Percentiles rank a stretch among this genome's conserved stretches.
phyloP scores from a whole-genome alignment of 352 stramenopile species.

The Phytophthora agathidicida region DNA sequence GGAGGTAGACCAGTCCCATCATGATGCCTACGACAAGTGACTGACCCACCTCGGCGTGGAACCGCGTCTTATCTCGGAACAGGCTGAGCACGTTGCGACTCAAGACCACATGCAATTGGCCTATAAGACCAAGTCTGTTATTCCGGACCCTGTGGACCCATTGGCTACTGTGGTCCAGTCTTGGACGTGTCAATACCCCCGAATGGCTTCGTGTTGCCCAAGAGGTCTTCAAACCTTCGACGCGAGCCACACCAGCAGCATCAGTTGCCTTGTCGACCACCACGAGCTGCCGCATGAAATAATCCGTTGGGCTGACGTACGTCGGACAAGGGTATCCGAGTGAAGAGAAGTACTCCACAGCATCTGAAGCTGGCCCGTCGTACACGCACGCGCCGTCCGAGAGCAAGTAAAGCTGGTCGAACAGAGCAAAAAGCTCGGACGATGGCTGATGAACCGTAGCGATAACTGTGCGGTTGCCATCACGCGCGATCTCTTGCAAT shows the following conservation, averaged over 20 bases:
- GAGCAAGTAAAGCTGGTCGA: constrained; percentile 45
- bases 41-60: constrained; percentile 16
- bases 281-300: constrained; percentile 50
- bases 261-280: constrained; percentile 41
- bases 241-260: constrained; percentile 20
- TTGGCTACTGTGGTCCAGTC: neutral
- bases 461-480: constrained; percentile 79
- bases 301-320: constrained; percentile 45
- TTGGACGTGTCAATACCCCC: neutral
- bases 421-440: constrained; percentile 46
- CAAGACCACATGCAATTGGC: constrained; percentile 38
- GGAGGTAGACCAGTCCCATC: constrained; percentile 51
- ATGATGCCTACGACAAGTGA: neutral
- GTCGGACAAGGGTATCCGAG: constrained; percentile 38
- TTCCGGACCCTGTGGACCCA: constrained; percentile 7
- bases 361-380: constrained; percentile 37
- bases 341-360: constrained; percentile 36
- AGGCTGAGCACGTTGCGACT: constrained; percentile 41
- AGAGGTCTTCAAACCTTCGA: constrained; percentile 25
- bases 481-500: constrained; percentile 68
- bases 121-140: constrained; percentile 17
- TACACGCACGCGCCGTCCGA: constrained; percentile 39
- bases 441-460: constrained; percentile 87
- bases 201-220: constrained; percentile 12
- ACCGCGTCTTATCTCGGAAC: constrained; percentile 35